A percentile compares a stretch with the other conserved stretches of the same genome.
phyloP scores from a whole-genome alignment of 1,284 basidiomycete genomes.

The Irpex sp. region DNA sequence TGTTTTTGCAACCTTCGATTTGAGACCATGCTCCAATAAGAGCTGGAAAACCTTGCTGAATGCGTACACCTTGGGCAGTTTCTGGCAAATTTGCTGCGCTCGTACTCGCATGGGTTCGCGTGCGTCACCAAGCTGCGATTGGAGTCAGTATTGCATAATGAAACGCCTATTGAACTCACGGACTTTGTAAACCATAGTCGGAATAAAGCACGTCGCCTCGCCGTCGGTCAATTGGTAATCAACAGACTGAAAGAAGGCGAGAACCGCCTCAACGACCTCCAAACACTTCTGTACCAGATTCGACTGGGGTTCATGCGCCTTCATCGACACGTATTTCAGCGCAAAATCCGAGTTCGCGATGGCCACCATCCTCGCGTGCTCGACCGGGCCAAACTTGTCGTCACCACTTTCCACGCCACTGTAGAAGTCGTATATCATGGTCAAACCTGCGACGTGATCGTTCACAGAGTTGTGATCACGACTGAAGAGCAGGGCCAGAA shows the following conservation, averaged over 20 bases:
- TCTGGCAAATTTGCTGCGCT: slow-evolving; percentile 71
- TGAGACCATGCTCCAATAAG: slow-evolving; percentile 82
- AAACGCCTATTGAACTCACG: slow-evolving; percentile 17
- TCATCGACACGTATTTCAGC: slow-evolving; percentile 92
- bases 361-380: slow-evolving; percentile 67
- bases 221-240: slow-evolving; percentile 85
- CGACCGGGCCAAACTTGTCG: slow-evolving; percentile 49
- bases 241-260: slow-evolving; percentile 68
- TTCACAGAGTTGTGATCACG: slow-evolving; percentile 96
- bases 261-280: slow-evolving; percentile 81
- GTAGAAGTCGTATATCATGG: slow-evolving; percentile 76
- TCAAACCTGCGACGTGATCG: slow-evolving; percentile 82
- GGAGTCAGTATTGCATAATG: slow-evolving; percentile 2
- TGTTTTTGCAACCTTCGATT: slow-evolving; percentile 88
- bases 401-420: slow-evolving; percentile 54
- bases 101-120: slow-evolving; percentile 72
- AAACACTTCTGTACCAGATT: slow-evolving; percentile 88
- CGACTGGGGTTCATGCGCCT: slow-evolving; percentile 90
- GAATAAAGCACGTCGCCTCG: slow-evolving; percentile 88
- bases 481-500: slow-evolving; percentile 86
- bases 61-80: slow-evolving; percentile 77
- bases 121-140: slow-evolving; percentile 70
- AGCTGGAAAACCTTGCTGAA: slow-evolving; percentile 89
- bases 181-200: slow-evolving; percentile 90
- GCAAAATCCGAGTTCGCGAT: slow-evolving; percentile 90